These are phyloP conservation scores for Pythium aristosporum DNA, from an alignment of 352 stramenopile genomes.

Conservation along the genomic window DNA sequence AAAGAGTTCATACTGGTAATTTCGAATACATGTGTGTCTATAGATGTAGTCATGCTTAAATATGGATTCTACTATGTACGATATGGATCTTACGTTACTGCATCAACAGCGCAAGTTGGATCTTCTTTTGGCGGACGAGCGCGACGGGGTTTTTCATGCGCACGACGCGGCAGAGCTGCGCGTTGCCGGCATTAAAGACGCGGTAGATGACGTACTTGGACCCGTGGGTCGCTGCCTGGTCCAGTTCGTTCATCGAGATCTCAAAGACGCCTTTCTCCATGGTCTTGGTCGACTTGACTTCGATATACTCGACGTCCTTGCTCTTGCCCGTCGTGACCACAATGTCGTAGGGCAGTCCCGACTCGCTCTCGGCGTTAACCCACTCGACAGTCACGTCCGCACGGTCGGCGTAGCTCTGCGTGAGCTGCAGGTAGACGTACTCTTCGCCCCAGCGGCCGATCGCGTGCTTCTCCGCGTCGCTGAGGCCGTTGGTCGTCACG, in stretches of 20 bases:
- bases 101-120: constrained; percentile 79
- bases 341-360: constrained; percentile 81
- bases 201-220: constrained; percentile 84
- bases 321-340: constrained; percentile 41
- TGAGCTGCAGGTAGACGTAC: constrained; percentile 78
- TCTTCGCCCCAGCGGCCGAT: constrained; percentile 85
- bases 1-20: neutral
- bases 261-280: constrained; percentile 88
- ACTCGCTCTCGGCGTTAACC: constrained; percentile 82
- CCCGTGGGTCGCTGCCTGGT: constrained; percentile 74
- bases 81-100: constrained; percentile 38
- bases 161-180: constrained; percentile 69
- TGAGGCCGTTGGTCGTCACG: constrained; percentile 50
- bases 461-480: constrained; percentile 66
- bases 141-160: constrained; percentile 83
- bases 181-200: constrained; percentile 81
- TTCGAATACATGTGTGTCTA: neutral
- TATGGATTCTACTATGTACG: constrained; percentile 9
- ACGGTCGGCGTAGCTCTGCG: constrained; percentile 38
- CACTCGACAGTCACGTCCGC: constrained; percentile 48
- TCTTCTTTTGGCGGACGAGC: constrained; percentile 80
- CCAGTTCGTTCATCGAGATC: constrained; percentile 89
- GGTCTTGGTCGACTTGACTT: constrained; percentile 85
- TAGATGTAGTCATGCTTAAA: constrained; percentile 1
- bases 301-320: constrained; percentile 72